Percentiles rank a stretch among this genome's conserved stretches.
phyloP scores from a whole-genome alignment of 169 alveolate genomes.

The Babesia ovata region DNA sequence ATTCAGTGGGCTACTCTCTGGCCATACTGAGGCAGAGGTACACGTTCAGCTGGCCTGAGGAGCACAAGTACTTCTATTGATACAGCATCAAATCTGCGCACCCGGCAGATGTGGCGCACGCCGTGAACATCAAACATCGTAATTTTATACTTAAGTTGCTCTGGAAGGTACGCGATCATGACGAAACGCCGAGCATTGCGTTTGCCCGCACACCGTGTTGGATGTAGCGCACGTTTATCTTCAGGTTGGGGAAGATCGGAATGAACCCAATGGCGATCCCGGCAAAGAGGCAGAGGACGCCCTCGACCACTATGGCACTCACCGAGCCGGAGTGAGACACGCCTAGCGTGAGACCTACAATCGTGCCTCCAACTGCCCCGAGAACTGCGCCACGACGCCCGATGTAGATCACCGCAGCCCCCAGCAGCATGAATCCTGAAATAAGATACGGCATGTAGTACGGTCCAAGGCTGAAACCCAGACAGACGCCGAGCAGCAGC shows the following conservation, averaged over 20 bases:
- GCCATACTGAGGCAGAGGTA: conserved; percentile 58
- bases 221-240: conserved; percentile 58
- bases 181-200: neutral
- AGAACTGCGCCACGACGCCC: conserved; percentile 63
- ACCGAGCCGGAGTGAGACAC: conserved; percentile 26
- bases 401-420: conserved; percentile 38
- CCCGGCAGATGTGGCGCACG: neutral
- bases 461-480: conserved; percentile 7
- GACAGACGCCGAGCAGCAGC: conserved; percentile 16
- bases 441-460: conserved; percentile 1
- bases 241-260: conserved; percentile 62
- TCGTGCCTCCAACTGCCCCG: conserved; percentile 44
- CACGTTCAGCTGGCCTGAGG: conserved; percentile 70
- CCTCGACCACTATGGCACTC: conserved; percentile 30
- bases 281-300: conserved; percentile 32
- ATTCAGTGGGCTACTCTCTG: conserved; percentile 55
- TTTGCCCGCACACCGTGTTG: conserved; percentile 29
- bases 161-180: neutral
- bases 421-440: conserved; percentile 48
- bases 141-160: neutral
- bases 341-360: conserved; percentile 53
- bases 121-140: neutral
- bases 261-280: conserved; percentile 62
- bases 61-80: conserved; percentile 60
- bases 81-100: neutral